phyloP scores from a whole-genome alignment of 768 basidiomycete species.

The Trametes cubensis region DNA sequence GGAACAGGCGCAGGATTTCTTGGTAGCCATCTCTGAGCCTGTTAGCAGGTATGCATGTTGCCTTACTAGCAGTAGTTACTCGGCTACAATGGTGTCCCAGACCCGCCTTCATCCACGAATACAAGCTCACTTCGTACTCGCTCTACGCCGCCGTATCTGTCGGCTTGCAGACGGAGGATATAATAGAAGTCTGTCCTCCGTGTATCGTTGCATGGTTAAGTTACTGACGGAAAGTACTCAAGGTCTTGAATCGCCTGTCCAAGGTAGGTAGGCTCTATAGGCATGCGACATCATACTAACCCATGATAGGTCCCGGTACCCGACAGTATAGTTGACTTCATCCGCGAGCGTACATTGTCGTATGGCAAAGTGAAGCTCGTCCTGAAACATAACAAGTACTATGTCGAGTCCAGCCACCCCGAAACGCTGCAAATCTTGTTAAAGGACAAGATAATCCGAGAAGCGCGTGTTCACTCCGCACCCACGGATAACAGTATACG shows the following conservation, averaged over 20 bases:
- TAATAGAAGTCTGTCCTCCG: conserved; percentile 80
- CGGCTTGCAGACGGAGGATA: conserved; percentile 95
- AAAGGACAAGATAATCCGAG: conserved; percentile 83
- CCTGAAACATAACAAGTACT: conserved; percentile 97
- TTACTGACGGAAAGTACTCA: conserved; percentile 29
- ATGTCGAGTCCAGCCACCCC: conserved; percentile 93
- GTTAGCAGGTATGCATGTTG: conserved; percentile 83
- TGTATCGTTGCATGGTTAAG: conserved; percentile 28
- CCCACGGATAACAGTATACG: conserved; percentile 76
- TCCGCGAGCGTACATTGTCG: conserved; percentile 90
- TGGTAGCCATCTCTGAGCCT: conserved; percentile 97
- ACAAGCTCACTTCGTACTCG: conserved; percentile 97
- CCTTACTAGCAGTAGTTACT: conserved; percentile 34
- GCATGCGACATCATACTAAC: conserved; percentile 1
- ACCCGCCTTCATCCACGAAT: conserved; percentile 98
- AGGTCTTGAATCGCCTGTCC: conserved; percentile 81
- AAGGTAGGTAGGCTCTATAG: conserved; percentile 51
- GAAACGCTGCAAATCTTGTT: conserved; percentile 88
- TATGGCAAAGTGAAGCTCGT: conserved; percentile 99
- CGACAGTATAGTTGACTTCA: conserved; percentile 80
- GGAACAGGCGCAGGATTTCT: conserved; percentile 97
- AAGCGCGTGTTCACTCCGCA: conserved; percentile 75
- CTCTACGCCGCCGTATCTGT: conserved; percentile 99
- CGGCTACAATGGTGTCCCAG: conserved; percentile 44
- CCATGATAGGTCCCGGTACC: conserved; percentile 84